Base-by-base conservation (phyloP, 805 yeast species). In the Saturnispora besseyi region DNA sequence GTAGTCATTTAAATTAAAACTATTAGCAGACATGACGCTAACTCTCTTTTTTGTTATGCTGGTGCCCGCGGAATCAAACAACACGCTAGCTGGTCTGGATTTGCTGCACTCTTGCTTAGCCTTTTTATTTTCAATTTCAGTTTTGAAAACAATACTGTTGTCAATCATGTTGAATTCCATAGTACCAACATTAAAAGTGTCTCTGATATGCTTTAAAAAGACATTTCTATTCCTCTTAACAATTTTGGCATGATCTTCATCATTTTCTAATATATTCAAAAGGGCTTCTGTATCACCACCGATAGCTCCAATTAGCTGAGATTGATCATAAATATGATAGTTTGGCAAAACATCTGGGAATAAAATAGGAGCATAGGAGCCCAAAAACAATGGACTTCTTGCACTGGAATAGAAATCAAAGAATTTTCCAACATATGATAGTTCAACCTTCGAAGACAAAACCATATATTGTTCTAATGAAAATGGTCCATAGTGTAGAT, bases 331-430 rank as follows among this genome's bases (percentile, higher is more conserved):
- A 15, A 84, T 67, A 45, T 77, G 73, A 61, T 79, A 84, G 26
- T 68, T 67, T 12, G 83, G 78, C 13, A 76, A 61, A 13, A 74
- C 54, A 43, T 78, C 82, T 3, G 84, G 81, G 60, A 84, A 84
- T 45, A 84, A 55, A 11, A 83, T 70, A 1, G 91, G 84, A 12
- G 82, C 65, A 57, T 79, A 81, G 2, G 83, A 74, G 4, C 90
- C 90, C 2, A 75, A 68, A 21, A 78, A 63, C 43, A 84, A 61
- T 1, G 88, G 82, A 42, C 79, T 72, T 62, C 79, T 69, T 33
- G 79, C 75, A 3, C 68, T 59, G 46, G 68, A 66, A 56, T 76
- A 77, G 36, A 58, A 63, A 38, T 66, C 66, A 42, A 69, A 62
- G 51, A 73, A 74, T 22, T 66, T 57, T 10, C 82, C 81, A 22